These are phyloP conservation scores for Trichomonas tenax DNA, from an alignment of 208 protist genomes.

Conservation along the genomic window DNA sequence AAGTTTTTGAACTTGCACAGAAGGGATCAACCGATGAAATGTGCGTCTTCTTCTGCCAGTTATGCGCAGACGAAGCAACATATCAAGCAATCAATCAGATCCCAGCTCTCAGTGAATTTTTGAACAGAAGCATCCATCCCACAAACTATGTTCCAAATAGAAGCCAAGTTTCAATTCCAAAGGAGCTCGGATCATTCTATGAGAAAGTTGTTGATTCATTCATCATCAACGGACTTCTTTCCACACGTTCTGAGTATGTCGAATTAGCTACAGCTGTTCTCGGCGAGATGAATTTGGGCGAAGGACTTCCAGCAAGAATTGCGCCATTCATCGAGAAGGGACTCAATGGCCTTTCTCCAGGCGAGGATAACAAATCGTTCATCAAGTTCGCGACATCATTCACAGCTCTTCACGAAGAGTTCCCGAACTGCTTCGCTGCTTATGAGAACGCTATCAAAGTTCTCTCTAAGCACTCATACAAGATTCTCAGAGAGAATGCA, in stretches of 20 bases:
- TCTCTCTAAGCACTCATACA: background rate
- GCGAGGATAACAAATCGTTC: background rate
- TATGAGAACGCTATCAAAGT: background rate
- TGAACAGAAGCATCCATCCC: background rate
- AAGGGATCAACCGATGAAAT: background rate
- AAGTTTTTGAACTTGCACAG: background rate
- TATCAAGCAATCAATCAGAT: background rate
- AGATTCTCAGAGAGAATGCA: background rate
- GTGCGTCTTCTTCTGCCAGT: background rate
- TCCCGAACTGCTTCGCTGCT: background rate
- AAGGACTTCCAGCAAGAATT: background rate
- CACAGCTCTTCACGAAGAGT: background rate
- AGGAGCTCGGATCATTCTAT: background rate
- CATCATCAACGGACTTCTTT: background rate
- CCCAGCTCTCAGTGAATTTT: background rate
- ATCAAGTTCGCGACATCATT: background rate
- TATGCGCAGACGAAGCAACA: background rate
- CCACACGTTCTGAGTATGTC: background rate
- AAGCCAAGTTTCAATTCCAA: background rate
- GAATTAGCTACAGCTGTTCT: background rate
- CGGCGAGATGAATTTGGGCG: background rate
- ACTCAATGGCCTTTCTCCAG: background rate
- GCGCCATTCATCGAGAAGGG: background rate
- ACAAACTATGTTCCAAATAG: background rate
- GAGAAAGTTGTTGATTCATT: background rate